Conservation (phyloP, 2,329 filamentous ascomycete genomes). For the Curvularia sp. region DNA sequence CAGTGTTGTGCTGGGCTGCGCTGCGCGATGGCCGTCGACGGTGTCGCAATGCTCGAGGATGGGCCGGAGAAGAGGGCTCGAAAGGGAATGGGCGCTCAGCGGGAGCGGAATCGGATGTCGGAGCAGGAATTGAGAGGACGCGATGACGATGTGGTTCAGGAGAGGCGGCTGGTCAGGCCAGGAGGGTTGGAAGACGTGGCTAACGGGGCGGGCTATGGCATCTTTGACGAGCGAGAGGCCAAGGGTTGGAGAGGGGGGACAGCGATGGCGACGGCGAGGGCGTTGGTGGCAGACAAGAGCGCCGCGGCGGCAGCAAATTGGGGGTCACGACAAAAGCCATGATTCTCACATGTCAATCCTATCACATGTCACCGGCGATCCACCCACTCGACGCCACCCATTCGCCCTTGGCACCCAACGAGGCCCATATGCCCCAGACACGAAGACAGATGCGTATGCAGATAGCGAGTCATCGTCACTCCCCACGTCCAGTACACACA, state of each 20-base stretch:
- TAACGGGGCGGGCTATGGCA: constrained; percentile 16
- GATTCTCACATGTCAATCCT: constrained; percentile 36
- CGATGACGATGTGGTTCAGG: constrained; percentile 24
- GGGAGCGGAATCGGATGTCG: constrained; percentile 20
- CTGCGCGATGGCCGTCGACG: background rate
- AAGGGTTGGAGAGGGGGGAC: constrained; percentile 15
- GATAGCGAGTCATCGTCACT: background rate
- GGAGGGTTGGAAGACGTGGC: too few relatives aligned
- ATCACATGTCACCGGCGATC: constrained; percentile 30
- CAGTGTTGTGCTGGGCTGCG: constrained; percentile 16
- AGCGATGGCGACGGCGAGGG: background rate
- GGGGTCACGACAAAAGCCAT: constrained; percentile 24
- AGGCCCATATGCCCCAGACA: background rate
- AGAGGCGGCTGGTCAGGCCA: constrained; percentile 13
- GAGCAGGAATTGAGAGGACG: constrained; percentile 19
- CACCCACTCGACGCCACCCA: constrained; percentile 26
- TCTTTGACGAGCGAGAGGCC: constrained; percentile 5
- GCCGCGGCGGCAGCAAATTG: constrained; percentile 30
- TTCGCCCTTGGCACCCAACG: constrained; percentile 20
- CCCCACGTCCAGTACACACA: too few relatives aligned
- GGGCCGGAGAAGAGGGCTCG: constrained; percentile 19
- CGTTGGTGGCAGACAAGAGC: constrained; percentile 7
- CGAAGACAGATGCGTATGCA: too few relatives aligned
- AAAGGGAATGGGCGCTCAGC: constrained; percentile 27
- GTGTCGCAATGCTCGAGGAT: constrained; percentile 14